Percentiles rank a stretch among this genome's conserved stretches.
These are phyloP conservation scores for Zymoseptoria brevis DNA, from an alignment of 2,329 filamentous ascomycete species.

Conservation along the genomic window DNA sequence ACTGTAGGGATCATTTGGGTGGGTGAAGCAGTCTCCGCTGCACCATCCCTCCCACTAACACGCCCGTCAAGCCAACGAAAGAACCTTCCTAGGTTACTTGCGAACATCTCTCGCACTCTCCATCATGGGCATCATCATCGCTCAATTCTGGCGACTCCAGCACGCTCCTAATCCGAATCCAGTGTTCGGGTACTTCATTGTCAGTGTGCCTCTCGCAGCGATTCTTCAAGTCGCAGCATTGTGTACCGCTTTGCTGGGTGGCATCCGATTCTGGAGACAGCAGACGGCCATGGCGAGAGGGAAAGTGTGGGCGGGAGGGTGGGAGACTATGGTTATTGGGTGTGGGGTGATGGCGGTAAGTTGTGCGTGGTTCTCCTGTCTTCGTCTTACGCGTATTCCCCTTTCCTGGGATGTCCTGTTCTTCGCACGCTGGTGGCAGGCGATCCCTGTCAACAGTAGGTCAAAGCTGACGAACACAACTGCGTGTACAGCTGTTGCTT, in stretches of 20 bases:
- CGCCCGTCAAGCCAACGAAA: constrained; percentile 53
- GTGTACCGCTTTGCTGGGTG: constrained; percentile 45
- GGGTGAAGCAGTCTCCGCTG: constrained; percentile 16
- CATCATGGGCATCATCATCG: constrained; percentile 56
- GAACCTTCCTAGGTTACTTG: constrained; percentile 66
- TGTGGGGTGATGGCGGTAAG: not conserved
- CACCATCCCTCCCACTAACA: not conserved
- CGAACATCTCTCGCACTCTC: constrained; percentile 62
- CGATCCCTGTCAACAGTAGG: not conserved
- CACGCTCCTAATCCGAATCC: constrained; percentile 37
- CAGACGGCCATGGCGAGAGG: constrained; percentile 53
- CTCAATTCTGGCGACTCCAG: constrained; percentile 60
- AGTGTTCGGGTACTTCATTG: constrained; percentile 50
- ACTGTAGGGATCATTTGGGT: constrained; percentile 52
- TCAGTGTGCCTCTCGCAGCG: constrained; percentile 53
- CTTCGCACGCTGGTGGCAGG: not conserved
- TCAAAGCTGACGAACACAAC: not conserved
- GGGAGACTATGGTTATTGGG: constrained; percentile 46
- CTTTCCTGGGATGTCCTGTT: not conserved
- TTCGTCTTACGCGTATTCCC: not conserved
- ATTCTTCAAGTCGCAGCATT: constrained; percentile 44
- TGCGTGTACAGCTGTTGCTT: not conserved
- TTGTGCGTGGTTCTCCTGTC: not conserved
- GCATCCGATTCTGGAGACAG: constrained; percentile 52
- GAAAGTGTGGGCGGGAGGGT: constrained; percentile 50